Percentiles rank a stretch among this genome's conserved stretches.
These are phyloP conservation scores for Fusarium pseudoanthophilum DNA, from an alignment of 2,329 filamentous ascomycete species.

Conservation along the genomic window DNA sequence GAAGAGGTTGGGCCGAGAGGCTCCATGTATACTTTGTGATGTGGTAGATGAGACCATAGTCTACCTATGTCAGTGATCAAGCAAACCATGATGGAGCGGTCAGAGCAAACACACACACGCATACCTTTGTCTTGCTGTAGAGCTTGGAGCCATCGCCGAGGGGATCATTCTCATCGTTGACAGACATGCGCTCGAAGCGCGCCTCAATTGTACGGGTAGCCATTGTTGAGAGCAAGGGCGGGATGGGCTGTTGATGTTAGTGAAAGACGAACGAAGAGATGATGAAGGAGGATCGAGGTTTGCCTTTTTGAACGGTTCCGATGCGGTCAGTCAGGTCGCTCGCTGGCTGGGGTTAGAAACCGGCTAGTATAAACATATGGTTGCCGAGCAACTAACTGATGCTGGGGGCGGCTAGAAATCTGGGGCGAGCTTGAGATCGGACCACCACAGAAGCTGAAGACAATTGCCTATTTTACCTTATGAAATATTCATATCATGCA, in stretches of 20 bases:
- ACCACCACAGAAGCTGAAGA: neutral
- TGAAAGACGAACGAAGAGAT: constrained; percentile 15
- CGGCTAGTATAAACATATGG: constrained; percentile 22
- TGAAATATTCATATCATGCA: neutral
- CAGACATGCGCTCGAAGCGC: constrained; percentile 88
- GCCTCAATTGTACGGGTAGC: constrained; percentile 82
- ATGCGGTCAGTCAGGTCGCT: constrained; percentile 18
- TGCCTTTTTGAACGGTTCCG: constrained; percentile 24
- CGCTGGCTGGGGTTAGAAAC: constrained; percentile 21
- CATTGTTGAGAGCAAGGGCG: constrained; percentile 57
- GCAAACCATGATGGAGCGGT: neutral
- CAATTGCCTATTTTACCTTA: neutral
- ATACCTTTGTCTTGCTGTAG: constrained; percentile 83
- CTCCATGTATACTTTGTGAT: constrained; percentile 60
- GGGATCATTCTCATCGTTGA: constrained; percentile 86
- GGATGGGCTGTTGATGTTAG: constrained; percentile 39
- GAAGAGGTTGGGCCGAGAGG: constrained; percentile 81
- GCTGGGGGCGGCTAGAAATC: neutral
- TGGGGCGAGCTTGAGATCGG: constrained; percentile 12
- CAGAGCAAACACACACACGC: constrained; percentile 13
- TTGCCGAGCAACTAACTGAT: constrained; percentile 27
- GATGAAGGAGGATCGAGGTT: constrained; percentile 24
- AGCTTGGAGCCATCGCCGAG: constrained; percentile 61
- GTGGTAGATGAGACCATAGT: constrained; percentile 44
- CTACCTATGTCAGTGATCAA: constrained; percentile 53